Evolutionary conservation across 2,329 filamentous ascomycete species (phyloP), one percentile per base, ranked within the genome.

Genomic region (Plectosphaerella sp.): DNA sequence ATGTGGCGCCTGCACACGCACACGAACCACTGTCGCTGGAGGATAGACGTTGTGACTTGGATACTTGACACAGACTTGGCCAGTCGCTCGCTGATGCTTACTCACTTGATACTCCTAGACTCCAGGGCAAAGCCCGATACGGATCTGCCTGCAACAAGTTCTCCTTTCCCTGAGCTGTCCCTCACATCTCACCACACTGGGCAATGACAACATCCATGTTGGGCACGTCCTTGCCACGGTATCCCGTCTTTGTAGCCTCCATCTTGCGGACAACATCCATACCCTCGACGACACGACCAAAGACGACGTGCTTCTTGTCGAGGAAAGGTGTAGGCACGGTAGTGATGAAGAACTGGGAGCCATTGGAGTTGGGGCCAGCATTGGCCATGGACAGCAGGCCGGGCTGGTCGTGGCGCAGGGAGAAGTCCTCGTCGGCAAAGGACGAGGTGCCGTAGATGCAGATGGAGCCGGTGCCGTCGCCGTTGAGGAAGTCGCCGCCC

Each of bases 301-400:
- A 97, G 16, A 97, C 92, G 52, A 96, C 91, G 68, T 99, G 94
- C 73, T 97, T 97, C 64, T 82, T 83, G 71, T 97, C 88, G 24
- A 99, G 75, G 66, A 95, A 95, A 2, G 91, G 90, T 0, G 93
- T 94, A 5, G 88, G 79, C 2, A 88, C 88, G 0, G 89, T 94
- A 2, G 92, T 97, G 74, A 97, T 93, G 78, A 99, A 99, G 78
- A 99, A 99, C 66, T 97, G 94, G 54, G 85, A 91, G 37, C 94
- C 94, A 69, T 97, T 97, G 59, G 89, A 93, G 71, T 97, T 88
- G 50, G 89, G 88, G 1, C 93, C 93, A 25, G 89, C 88, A 67
- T 97, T 97, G 47, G 94, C 94, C 94, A 97, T 99, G 55, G 88
- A 93, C 45, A 99, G 75, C 49, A 97, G 74, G 4, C 92, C 93